Evolutionary conservation across 176 grass and related monocot genomes (phyloP).

Genomic region (Puya raimondii): DNA sequence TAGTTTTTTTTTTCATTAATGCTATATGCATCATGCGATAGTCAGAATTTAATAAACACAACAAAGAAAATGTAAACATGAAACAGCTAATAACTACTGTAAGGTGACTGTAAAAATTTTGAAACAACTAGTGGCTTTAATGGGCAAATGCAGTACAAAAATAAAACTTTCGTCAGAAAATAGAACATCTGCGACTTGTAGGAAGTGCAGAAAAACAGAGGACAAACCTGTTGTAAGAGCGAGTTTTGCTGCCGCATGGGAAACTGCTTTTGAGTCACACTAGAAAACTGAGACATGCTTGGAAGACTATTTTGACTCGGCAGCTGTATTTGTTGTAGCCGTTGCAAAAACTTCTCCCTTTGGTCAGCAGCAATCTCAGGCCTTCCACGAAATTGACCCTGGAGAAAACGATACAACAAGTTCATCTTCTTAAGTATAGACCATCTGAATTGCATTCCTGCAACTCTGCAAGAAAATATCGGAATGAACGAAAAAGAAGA

Average conservation of each 20-base stretch:
- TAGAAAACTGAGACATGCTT: conserved; percentile 38
- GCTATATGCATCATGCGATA: too few species aligned
- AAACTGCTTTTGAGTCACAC: conserved; percentile 74
- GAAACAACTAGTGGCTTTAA: too few species aligned
- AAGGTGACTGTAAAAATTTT: too few species aligned
- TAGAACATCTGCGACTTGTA: not conserved
- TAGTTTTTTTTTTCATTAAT: too few species aligned
- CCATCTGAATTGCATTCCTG: not conserved
- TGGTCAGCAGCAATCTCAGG: conserved; percentile 73
- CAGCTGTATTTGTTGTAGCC: conserved; percentile 60
- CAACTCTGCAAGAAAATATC: too few species aligned
- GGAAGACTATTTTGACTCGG: conserved; percentile 49
- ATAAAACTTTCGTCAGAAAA: conserved; percentile 7
- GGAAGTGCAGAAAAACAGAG: not conserved
- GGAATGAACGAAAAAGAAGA: not conserved
- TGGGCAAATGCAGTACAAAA: not conserved
- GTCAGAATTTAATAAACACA: too few species aligned
- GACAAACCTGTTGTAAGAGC: conserved; percentile 74
- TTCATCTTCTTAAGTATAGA: not conserved
- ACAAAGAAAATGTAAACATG: too few species aligned
- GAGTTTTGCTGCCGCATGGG: conserved; percentile 58
- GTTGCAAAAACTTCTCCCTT: conserved; percentile 81
- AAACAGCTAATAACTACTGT: too few species aligned
- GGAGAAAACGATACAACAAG: conserved; percentile 15
- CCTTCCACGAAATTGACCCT: conserved; percentile 61